Conservation (phyloP, 31 red algal genomes). For the Odonthalia washingtoniensis region DNA sequence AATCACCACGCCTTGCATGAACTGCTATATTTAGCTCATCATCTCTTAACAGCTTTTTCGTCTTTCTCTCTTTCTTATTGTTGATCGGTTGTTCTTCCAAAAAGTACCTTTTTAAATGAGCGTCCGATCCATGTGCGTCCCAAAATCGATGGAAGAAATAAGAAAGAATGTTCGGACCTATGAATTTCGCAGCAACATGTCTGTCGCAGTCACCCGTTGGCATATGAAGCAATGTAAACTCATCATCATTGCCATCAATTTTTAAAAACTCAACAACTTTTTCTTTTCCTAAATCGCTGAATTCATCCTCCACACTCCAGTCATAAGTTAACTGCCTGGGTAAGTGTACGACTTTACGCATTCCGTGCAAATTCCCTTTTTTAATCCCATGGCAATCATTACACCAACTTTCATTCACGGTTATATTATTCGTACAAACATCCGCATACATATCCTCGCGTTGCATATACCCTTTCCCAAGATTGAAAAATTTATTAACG, state of each 20-base stretch:
- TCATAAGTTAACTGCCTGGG: constrained; percentile 55
- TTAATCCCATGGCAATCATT: constrained; percentile 21
- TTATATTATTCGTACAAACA: constrained; percentile 24
- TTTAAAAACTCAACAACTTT: constrained; percentile 22
- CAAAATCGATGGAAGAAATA: constrained; percentile 71
- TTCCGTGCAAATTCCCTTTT: background rate
- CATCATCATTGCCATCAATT: background rate
- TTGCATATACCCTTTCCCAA: constrained; percentile 59
- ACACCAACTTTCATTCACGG: constrained; percentile 13
- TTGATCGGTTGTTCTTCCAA: background rate
- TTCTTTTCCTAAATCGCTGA: background rate
- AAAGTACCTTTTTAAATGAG: background rate
- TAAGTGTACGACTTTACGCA: constrained; percentile 23
- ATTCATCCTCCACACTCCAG: constrained; percentile 1
- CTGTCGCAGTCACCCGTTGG: constrained; percentile 40
- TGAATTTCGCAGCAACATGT: constrained; percentile 32
- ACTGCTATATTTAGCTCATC: constrained; percentile 52
- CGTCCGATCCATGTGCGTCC: constrained; percentile 32
- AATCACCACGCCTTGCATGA: constrained; percentile 71
- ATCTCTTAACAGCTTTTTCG: background rate
- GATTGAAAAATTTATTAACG: constrained; percentile 75
- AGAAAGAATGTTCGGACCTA: constrained; percentile 6
- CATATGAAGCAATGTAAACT: constrained; percentile 71
- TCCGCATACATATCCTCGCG: constrained; percentile 40
- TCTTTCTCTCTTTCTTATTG: background rate